Evolutionary conservation across 2,329 filamentous ascomycete genomes (phyloP), one percentile per base, ranked within the genome.

Genomic region (Beauveria brongniartii): DNA sequence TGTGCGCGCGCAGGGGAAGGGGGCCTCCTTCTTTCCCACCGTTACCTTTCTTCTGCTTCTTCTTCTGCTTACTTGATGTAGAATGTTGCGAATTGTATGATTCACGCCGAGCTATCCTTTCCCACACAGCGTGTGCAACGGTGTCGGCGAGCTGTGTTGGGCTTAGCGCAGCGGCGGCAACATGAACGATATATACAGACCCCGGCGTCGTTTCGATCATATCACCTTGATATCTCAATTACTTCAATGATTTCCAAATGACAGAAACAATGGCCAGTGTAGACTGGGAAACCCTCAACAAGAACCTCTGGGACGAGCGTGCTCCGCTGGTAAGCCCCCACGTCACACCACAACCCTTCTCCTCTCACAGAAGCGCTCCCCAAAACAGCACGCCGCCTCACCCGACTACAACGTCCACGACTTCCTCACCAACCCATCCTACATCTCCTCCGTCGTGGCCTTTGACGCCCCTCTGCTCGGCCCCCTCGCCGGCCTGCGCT

Each of bases 261-360:
- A 12, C 0, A 24, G 12, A 5, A 30, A 52, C 30, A 26, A 57
- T 52, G 53, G 22, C 24, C 10, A 37, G n/a, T 16, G 65, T 61
- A 28, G 63, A 63, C 28, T 64, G 62, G 48, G 61, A 63, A 37
- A 9, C 22, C 12, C 58, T 64, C 30, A 64, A 64, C 51, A 51
- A 34, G 20, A 55, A 28, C 26, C 30, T 28, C 28, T 64, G 63
- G 63, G 63, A 64, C 37, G 63, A 64, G 44, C 61, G 63, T 16
- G 63, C 57, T 46, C 61, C 63, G 12, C 40, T 64, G 37, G 63
- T 64, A 56, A 43, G 63, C 57, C 34, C 8, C 4, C 30, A 2
- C 18, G 20, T n/a, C 37, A n/a, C 16, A 20, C 26, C 41, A 26
- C 22, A 26, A 2, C 18, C n/a, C 22, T 14, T 20, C 53, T n/a